A percentile compares a stretch with the other conserved stretches of the same genome.
These are phyloP conservation scores for Mrakiaceae sp. DNA, from an alignment of 1,284 basidiomycete species.

Conservation along the genomic window DNA sequence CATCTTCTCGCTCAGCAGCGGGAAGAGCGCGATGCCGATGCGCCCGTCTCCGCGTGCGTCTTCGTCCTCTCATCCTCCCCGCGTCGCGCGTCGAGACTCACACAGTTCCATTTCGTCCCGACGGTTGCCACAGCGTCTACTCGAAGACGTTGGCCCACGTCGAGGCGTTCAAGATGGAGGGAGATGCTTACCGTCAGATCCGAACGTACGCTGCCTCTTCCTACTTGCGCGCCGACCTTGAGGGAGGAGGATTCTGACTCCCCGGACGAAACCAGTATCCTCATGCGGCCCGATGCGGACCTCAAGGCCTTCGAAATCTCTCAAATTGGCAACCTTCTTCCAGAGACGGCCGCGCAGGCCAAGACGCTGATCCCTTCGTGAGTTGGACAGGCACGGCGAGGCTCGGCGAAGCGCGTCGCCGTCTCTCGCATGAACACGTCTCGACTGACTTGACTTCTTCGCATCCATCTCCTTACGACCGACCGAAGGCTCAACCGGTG, in stretches of 20 bases:
- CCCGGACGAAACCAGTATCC: constrained; percentile 37
- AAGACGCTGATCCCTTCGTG: constrained; percentile 83
- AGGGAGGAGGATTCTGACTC: constrained; percentile 18
- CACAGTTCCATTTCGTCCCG: constrained; percentile 7
- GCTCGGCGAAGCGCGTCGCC: background rate
- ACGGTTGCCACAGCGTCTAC: constrained; percentile 54
- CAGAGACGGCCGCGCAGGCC: constrained; percentile 76
- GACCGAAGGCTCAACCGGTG: background rate
- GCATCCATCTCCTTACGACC: background rate
- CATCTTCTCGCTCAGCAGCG: constrained; percentile 64
- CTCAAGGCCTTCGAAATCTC: constrained; percentile 79
- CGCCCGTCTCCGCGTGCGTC: constrained; percentile 66
- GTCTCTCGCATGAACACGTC: background rate
- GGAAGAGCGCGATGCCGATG: constrained; percentile 52
- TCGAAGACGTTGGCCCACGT: constrained; percentile 89
- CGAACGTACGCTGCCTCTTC: constrained; percentile 54
- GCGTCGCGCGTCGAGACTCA: background rate
- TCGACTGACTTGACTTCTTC: background rate
- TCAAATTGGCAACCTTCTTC: constrained; percentile 81
- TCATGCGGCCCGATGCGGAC: constrained; percentile 57
- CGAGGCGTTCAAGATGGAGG: constrained; percentile 80
- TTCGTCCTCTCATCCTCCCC: background rate
- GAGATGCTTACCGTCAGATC: constrained; percentile 63
- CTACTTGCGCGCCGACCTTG: background rate
- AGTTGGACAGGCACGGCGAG: constrained; percentile 13